Evolutionary conservation across 2,329 filamentous ascomycete species (phyloP), one percentile per base, ranked within the genome.

Genomic region (Bipolaris zeicola): DNA sequence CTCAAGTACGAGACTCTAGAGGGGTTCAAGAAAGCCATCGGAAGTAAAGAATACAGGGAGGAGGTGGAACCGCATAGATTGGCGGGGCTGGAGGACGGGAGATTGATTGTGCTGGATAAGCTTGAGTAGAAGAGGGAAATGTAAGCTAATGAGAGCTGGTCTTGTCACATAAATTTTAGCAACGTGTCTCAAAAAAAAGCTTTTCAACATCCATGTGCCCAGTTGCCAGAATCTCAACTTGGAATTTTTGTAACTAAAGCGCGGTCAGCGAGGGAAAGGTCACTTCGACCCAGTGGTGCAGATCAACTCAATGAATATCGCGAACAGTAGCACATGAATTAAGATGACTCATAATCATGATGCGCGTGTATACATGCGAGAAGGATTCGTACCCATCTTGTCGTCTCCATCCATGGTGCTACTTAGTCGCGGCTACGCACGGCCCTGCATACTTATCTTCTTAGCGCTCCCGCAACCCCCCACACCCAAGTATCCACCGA

Each of bases 391-490:
- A 7, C n/a, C 42, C n/a, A 31, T 44, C 3, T 24, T 31, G 24
- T 11, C 14, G 24, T 44, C 16, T 44, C 22, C n/a, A 14, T 37
- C 20, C 33, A 26, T 37, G 22, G 13, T n/a, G 28, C 26, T 28
- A 28, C 26, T 22, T 26, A 26, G 7, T 48, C 22, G 16, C 18
- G 28, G 7, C 28, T 34, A 48, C 34, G 45, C 45, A 48, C 45
- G 33, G 45, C 8, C 45, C 33, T 38, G 31, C 13, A 38, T 13
- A 8, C 34, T 6, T 18, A 8, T 22, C 26, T 18, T 6, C 39
- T 10, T 48, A 48, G 45, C 44, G 44, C 13, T 38, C 45, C 45
- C 45, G 45, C 14, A 37, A 16, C 45, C 43, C 34, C 34, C 45
- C 20, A 37, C 33, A 37, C 33, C 24, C 26, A 10, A 28, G 26